Base-by-base conservation (phyloP, 768 basidiomycete genomes). In the Boletus eberwhitei region DNA sequence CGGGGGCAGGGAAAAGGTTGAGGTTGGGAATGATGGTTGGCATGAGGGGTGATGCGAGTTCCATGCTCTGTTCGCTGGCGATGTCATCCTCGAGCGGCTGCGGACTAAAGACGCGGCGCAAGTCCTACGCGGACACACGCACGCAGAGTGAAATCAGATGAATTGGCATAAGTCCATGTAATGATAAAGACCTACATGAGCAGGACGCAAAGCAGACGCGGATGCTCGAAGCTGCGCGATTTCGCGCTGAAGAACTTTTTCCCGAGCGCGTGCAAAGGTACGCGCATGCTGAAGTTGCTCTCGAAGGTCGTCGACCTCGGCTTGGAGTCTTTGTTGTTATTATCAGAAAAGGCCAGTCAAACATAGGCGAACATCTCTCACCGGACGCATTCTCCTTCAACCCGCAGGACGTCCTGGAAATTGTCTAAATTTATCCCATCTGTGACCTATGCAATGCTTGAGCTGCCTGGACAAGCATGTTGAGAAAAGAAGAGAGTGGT, bases 21-120 rank as follows among this genome's bases (percentile, higher is more conserved):
- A 16, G 50, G 3, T 47, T 35, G 6, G 64, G 52, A 17, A 67
- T 39, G n/a, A 62, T 56, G 13, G 64, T 75, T 14, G 77, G 77
- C 45, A 72, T 48, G 12, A 82, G 65, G n/a, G 81, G 79, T 7
- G 79, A 79, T 5, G 74, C 79, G 5, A 82, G 74, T 43, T 80
- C 79, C 81, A 82, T 81, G 6, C 76, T 76, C 50, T 74, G 66
- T 49, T 79, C 77, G 8, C 71, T 67, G 32, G 75, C 71, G 16
- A 71, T 59, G 12, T 62, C 60, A 11, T 57, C 66, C 11, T 75
- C 77, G 4, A 76, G 59, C 1, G 70, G 59, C 31, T 64, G 61
- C 5, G 58, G 44, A 32, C 55, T 50, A 19, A 57, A 54, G 43
- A 52, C 12, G 21, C 50, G 22, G 22, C 34, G 35, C 41, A 45